Evolutionary conservation across 1,284 basidiomycete species (phyloP), one percentile per base, ranked within the genome.

Genomic region (Schizophyllum amplum): DNA sequence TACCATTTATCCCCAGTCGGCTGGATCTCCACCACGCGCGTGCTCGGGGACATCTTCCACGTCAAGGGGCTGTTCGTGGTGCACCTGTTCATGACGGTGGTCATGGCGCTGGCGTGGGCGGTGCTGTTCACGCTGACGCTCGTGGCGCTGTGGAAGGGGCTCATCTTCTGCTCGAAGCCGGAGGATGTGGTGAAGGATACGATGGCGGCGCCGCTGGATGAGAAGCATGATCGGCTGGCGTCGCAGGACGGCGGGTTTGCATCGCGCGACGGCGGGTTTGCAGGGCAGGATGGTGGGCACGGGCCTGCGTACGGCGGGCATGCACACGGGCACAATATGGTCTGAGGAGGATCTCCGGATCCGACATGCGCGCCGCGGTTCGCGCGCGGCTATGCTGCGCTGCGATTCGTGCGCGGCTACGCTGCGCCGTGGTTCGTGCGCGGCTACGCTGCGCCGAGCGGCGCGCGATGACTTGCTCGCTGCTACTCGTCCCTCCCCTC

Each of bases 101-200:
- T 72, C 52, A 74, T 79, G 70, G 69, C 66, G 59, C 47, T 66
- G 7, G 70, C 71, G 22, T 78, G 77, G 76, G 56, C 66, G 25
- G 60, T 76, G 24, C 67, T 78, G 24, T 71, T 76, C 61, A 57
- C 67, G 47, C 65, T 79, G 55, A 79, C 76, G 0, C 54, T 66
- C n/a, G 27, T 71, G 47, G 77, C 76, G 2, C 77, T 78, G 63
- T 69, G 64, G 63, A 71, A 71, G 57, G 77, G 76, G 17, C 63
- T 72, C 47, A 78, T 79, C n/a, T 77, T 78, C 64, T 64, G 69
- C 20, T 74, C 75, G n/a, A 69, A 70, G 48, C 68, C 70, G 21
- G 74, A 74, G 59, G 77, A 78, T 53, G 75, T 78, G 26, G 57
- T 77, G 48, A 70, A 70, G 56, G 77, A 79, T 57, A 59, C 61